Base-by-base conservation (phyloP, 768 basidiomycete species). In the Pholiota molesta region DNA sequence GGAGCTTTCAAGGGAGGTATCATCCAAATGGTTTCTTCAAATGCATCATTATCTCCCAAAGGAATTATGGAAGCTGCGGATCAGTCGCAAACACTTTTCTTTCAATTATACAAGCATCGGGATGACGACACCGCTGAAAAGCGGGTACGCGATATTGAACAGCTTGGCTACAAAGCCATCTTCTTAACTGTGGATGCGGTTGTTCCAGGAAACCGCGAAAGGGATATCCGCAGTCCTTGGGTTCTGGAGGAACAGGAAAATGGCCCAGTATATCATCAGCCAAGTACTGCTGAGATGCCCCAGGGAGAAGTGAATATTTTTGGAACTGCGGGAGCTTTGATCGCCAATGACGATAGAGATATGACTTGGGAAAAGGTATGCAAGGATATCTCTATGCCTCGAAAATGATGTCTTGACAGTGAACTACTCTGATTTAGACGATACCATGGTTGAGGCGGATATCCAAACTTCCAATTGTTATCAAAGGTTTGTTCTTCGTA, bases 171-270 rank as follows among this genome's bases (percentile, higher is more conserved):
- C 74, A 93, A 89, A 52, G 94, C 92, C 0, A 91, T 98, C 61
- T 94, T 94, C 72, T 79, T 98, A 58, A 97, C 95, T 2, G 95
- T 97, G 2, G 95, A 98, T 74, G 91, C 93, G 0, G 80, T 92
- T n/a, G 86, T 90, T 42, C 80, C 89, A 2, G 90, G 92, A 9
- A 95, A 94, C 66, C 83, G 94, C 51, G 92, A 94, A 73, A 77
- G 81, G 59, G 92, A 94, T 68, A 85, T 86, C 44, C 82, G 85
- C 58, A 84, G 81, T 61, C 83, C 86, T 11, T 89, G 81, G 81
- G 62, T 73, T 23, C 61, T 77, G n/a, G 88, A 87, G 67, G 89
- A 83, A 44, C 75, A 83, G 57, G 86, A 89, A 69, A 75, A 70
- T 40, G 80, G 79, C 52, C 61, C 60, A 11, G 60, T 68, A 3